Evolutionary conservation across 768 basidiomycete species (phyloP), one percentile per base, ranked within the genome.

Genomic region (Phlegmacium glaucopus): DNA sequence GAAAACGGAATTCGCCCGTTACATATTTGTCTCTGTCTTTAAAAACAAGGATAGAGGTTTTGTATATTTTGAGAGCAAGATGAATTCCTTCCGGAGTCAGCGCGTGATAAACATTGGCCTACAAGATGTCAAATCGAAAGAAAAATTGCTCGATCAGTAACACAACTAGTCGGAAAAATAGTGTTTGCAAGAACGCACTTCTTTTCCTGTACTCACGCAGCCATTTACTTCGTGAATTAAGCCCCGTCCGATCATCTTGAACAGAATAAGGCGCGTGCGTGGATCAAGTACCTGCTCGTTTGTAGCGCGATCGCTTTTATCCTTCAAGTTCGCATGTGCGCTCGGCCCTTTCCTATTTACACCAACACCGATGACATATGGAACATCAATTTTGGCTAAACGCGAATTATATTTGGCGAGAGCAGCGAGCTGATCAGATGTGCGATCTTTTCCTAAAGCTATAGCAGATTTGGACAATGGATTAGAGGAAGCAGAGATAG

Each of bases 91-190:
- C 70, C 2, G 76, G 71, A 0, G 76, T 74, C 29, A 88, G 61
- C 1, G 94, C 93, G 60, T 97, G 94, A 63, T 99, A 99, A 10
- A 99, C 96, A 58, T 98, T 98, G 8, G 95, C 95, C 93, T 95
- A 3, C 22, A 22, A 22, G 5, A 22, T 22, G 22, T 22, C 22
- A 22, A 22, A 22, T 22, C 22, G 56, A 4, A 34, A 15, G 12
- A 25, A 22, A 22, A 22, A 22, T 5, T 3, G 3, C 22, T 22
- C 22, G 22, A 22, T 22, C 22, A 22, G 22, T 22, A 22, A 3
- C 22, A 22, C 22, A 22, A 22, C 22, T 22, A 22, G 3, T 22
- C 5, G 22, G 5, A 22, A 22, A 22, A 22, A 3, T 25, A 49
- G 35, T 29, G 26, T 45, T 42, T n/a, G 15, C n/a, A 40, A 25